Percentiles rank a stretch among this genome's conserved stretches.
Evolutionary conservation across 169 alveolate genomes (phyloP).

Genomic region (Plasmodium gonderi): DNA sequence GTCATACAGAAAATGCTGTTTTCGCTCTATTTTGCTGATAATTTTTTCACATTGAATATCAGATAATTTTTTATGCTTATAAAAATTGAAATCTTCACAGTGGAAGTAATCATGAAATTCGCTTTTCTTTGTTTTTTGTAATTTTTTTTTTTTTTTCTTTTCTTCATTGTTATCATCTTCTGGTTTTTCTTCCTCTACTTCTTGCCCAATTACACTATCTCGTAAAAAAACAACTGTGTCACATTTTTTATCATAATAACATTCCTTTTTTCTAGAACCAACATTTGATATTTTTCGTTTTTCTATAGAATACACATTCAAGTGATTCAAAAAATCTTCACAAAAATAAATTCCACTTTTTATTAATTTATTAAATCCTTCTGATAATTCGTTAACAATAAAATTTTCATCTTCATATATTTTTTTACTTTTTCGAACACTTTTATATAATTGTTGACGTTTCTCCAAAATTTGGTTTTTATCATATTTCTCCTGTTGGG

Average conservation of each 20-base stretch:
- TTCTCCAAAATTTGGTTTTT: not conserved
- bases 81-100: constrained; percentile 31
- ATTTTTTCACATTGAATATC: constrained; percentile 44
- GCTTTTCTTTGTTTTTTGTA: constrained; percentile 11
- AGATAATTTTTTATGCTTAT: constrained; percentile 35
- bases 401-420: constrained; percentile 41
- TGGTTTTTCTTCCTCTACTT: not conserved
- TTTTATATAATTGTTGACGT: not conserved
- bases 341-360: constrained; percentile 26
- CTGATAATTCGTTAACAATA: constrained; percentile 7
- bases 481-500: not conserved
- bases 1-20: constrained; percentile 26
- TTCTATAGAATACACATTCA: constrained; percentile 17
- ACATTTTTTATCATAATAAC: not conserved
- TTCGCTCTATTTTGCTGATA: constrained; percentile 36
- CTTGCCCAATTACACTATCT: not conserved
- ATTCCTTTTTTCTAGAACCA: constrained; percentile 31
- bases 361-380: constrained; percentile 31
- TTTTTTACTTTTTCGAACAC: not conserved
- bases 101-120: constrained; percentile 38
- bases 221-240: constrained; percentile 18
- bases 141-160: not conserved
- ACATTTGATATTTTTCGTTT: constrained; percentile 10
- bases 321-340: constrained; percentile 27
- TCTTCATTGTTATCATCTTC: not conserved